Evolutionary conservation across 2,329 filamentous ascomycete species (phyloP).

Genomic region (Tolypocladium nubicola): DNA sequence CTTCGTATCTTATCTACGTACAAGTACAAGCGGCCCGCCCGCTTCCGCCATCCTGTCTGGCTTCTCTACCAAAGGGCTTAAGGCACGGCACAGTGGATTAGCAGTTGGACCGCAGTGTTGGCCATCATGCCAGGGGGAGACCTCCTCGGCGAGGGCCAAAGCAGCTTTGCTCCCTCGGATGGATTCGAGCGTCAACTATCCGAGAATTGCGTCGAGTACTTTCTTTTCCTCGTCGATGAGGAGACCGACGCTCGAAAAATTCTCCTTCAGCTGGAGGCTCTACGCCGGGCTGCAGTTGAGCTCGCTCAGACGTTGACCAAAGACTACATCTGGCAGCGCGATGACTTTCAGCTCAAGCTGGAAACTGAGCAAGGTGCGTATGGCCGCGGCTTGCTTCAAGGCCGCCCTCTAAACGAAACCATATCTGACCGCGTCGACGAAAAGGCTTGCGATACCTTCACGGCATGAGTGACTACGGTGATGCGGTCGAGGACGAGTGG

Average conservation of each 20-base stretch:
- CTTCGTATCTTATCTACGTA: background rate
- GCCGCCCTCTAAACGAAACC: background rate
- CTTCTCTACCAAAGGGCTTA: background rate
- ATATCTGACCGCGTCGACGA: background rate
- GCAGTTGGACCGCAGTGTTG: background rate
- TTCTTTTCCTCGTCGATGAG: conserved; percentile 59
- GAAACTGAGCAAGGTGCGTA: conserved; percentile 46
- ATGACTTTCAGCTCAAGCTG: conserved; percentile 61
- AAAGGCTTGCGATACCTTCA: conserved; percentile 47
- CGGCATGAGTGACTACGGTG: conserved; percentile 78
- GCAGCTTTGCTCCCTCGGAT: background rate
- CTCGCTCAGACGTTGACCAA: conserved; percentile 56
- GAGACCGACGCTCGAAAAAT: conserved; percentile 41
- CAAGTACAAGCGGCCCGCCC: background rate
- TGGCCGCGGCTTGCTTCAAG: background rate
- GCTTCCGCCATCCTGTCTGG: background rate
- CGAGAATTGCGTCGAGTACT: conserved; percentile 81
- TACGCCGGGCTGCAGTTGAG: conserved; percentile 58
- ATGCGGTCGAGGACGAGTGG: conserved; percentile 97
- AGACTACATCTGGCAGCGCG: conserved; percentile 92
- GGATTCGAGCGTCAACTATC: conserved; percentile 34
- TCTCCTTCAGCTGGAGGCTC: conserved; percentile 55
- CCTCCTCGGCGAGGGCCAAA: background rate
- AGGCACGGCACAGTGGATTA: background rate
- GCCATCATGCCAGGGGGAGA: background rate